Conservation (phyloP, 371 early-diverging fungal genomes). For the Modicella reniformis region DNA sequence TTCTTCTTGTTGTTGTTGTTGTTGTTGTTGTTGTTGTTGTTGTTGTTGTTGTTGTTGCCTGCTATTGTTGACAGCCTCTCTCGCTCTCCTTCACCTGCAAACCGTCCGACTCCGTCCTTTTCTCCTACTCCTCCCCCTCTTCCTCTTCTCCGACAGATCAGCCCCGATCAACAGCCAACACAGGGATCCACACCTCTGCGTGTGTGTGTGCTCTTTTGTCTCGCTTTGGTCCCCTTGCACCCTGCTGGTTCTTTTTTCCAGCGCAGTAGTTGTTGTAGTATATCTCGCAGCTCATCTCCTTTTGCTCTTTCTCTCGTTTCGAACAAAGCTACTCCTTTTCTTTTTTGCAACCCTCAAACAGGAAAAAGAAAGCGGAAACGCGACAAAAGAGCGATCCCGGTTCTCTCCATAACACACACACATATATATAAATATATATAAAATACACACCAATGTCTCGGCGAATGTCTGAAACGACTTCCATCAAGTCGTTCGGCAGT, state of each 20-base stretch:
- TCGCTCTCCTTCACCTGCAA: slow-evolving; percentile 6
- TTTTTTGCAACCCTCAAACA: not conserved
- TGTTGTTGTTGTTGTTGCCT: too few species aligned
- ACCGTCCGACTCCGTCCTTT: too few species aligned
- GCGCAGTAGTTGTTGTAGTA: too few species aligned
- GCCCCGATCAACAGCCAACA: not conserved
- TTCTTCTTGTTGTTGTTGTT: too few species aligned
- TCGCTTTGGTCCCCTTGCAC: too few species aligned
- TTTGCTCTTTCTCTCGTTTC: too few species aligned
- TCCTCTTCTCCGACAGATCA: not conserved
- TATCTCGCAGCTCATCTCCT: too few species aligned
- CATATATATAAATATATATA: not conserved
- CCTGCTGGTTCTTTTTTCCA: too few species aligned
- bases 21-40: too few species aligned
- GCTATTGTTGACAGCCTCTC: not conserved
- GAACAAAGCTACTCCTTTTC: not conserved
- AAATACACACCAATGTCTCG: slow-evolving; percentile 34
- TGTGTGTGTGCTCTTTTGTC: too few species aligned
- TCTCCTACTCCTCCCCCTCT: not conserved
- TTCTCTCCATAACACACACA: not conserved
- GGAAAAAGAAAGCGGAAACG: not conserved
- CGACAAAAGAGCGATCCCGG: too few species aligned
- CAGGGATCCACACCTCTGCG: not conserved
- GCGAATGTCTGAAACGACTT: slow-evolving; percentile 53
- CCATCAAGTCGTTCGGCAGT: slow-evolving; percentile 48